These are phyloP conservation scores for Pyricularia pennisetigena DNA, from an alignment of 2,329 filamentous ascomycete species.

Conservation along the genomic window DNA sequence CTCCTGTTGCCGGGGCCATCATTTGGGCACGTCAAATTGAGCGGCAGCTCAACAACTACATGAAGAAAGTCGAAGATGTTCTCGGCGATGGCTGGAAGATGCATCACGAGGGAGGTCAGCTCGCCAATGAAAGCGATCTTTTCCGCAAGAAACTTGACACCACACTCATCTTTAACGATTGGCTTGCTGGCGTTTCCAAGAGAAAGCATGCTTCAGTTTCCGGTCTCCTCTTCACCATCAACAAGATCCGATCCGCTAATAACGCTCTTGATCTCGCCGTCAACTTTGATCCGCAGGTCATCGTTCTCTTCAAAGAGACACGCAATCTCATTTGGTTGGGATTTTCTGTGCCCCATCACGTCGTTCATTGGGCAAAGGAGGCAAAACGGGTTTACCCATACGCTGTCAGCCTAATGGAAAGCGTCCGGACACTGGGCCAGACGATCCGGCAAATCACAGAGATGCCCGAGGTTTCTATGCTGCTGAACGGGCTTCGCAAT, in stretches of 20 bases:
- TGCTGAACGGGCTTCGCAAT: conserved; percentile 86
- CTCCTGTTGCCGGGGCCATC: conserved; percentile 91
- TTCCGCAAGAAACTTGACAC: conserved; percentile 97
- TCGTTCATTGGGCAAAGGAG: conserved; percentile 94
- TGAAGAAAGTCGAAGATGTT: conserved; percentile 98
- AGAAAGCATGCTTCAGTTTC: conserved; percentile 84
- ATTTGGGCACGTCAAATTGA: conserved; percentile 98
- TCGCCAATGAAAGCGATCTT: conserved; percentile 81
- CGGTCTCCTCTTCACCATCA: conserved; percentile 84
- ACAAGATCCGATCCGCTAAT: conserved; percentile 78
- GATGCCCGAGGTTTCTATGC: conserved; percentile 78
- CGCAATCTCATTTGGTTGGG: conserved; percentile 92
- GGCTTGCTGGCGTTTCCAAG: conserved; percentile 75
- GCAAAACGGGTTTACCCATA: conserved; percentile 98
- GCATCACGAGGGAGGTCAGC: conserved; percentile 88
- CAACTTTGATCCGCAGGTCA: conserved; percentile 96
- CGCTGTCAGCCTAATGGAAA: conserved; percentile 97
- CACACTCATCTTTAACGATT: conserved; percentile 86
- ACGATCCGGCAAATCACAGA: conserved; percentile 74
- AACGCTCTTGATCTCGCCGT: conserved; percentile 82
- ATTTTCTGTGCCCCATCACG: conserved; percentile 85
- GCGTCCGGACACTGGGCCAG: conserved; percentile 85
- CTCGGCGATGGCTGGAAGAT: conserved; percentile 90
- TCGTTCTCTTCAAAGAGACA: conserved; percentile 97
- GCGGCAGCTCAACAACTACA: conserved; percentile 87